A percentile compares a stretch with the other conserved stretches of the same genome.
These are phyloP conservation scores for Urtica urens DNA, from an alignment of 306 rosid species.

Conservation along the genomic window DNA sequence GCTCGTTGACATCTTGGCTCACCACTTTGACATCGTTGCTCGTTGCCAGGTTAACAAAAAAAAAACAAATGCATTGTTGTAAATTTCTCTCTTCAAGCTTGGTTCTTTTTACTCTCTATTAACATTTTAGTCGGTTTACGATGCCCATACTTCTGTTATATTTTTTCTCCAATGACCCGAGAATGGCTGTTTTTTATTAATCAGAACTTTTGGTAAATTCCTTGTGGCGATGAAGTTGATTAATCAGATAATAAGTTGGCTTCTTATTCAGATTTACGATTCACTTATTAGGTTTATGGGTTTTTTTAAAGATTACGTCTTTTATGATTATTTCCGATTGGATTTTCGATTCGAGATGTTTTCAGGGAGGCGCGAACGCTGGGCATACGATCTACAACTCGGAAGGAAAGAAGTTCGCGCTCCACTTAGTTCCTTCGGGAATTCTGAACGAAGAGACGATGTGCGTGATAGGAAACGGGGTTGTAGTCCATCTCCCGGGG, in stretches of 20 bases:
- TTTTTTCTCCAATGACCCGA: no score
- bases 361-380: conserved; percentile 92
- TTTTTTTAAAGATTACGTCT: no score
- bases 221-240: no score
- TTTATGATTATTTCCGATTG: no score
- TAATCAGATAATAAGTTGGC: no score
- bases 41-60: conserved; percentile 64
- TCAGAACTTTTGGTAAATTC: no score
- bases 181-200: no score
- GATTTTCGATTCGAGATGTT: no score
- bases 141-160: no score
- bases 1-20: conserved; percentile 79
- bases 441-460: conserved; percentile 80
- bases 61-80: not conserved
- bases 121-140: no score
- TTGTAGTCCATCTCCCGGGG: conserved; percentile 84
- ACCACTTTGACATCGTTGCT: conserved; percentile 81
- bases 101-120: not conserved
- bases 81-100: not conserved
- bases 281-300: no score
- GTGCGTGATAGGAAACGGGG: conserved; percentile 92
- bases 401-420: conserved; percentile 93
- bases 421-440: conserved; percentile 92
- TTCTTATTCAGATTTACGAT: no score
- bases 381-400: conserved; percentile 91